Evolutionary conservation across 2,329 filamentous ascomycete species (phyloP).

Genomic region (Tolypocladium album): DNA sequence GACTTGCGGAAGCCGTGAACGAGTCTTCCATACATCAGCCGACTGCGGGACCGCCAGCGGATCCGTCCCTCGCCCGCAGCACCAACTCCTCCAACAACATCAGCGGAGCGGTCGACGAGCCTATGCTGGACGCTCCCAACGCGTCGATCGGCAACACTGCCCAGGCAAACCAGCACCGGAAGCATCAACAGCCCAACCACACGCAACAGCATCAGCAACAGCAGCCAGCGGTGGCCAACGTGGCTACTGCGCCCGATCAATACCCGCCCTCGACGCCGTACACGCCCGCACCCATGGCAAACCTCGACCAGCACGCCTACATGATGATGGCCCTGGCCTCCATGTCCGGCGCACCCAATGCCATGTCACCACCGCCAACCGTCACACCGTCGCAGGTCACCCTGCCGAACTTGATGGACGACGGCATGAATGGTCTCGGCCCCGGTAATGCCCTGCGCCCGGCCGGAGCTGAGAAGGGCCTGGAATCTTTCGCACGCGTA

Average conservation of each 20-base stretch:
- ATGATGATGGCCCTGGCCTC: constrained; percentile 35
- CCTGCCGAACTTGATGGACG: constrained; percentile 24
- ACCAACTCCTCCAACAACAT: background rate
- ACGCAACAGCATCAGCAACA: constrained; percentile 7
- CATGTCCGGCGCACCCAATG: constrained; percentile 23
- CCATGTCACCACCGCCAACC: constrained; percentile 30
- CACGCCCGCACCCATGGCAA: constrained; percentile 19
- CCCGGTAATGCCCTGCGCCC: constrained; percentile 22
- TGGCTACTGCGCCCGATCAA: constrained; percentile 11
- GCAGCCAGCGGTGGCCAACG: constrained; percentile 3
- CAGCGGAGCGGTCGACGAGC: constrained; percentile 5
- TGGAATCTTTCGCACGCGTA: constrained; percentile 49
- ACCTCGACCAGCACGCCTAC: constrained; percentile 26
- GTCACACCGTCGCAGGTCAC: constrained; percentile 36
- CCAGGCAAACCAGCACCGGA: constrained; percentile 2
- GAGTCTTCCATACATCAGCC: background rate
- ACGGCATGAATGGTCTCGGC: constrained; percentile 15
- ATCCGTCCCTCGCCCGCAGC: background rate
- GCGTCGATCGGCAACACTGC: background rate
- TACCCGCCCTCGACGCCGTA: constrained; percentile 22
- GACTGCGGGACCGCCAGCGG: background rate
- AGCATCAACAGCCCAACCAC: constrained; percentile 1
- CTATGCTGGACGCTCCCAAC: constrained; percentile 9
- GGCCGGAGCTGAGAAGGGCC: constrained; percentile 24
- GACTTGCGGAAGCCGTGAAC: background rate